These are phyloP conservation scores for Arthrobotrys megalospora DNA, from an alignment of 2,329 filamentous ascomycete genomes.

Conservation along the genomic window DNA sequence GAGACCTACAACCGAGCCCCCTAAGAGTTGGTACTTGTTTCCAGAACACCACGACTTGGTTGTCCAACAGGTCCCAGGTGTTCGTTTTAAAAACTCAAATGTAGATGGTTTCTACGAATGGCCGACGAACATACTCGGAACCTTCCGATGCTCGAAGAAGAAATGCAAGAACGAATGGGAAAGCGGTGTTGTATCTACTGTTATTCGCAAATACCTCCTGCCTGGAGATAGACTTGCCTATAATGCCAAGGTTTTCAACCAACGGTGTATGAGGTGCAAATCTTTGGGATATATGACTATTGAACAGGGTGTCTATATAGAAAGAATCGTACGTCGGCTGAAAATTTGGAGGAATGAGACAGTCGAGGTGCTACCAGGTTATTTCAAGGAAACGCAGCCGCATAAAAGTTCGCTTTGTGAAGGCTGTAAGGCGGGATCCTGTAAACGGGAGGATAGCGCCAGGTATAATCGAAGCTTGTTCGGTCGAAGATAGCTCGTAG, in stretches of 20 bases:
- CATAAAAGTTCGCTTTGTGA: slow-evolving; percentile 33
- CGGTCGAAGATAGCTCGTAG: too few species aligned
- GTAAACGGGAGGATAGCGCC: not conserved
- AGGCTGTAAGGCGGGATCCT: slow-evolving; percentile 33
- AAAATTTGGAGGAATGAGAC: slow-evolving; percentile 42
- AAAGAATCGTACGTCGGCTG: slow-evolving; percentile 28
- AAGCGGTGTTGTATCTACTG: slow-evolving; percentile 13
- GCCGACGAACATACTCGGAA: slow-evolving; percentile 10
- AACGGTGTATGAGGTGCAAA: slow-evolving; percentile 32
- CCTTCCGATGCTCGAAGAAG: slow-evolving; percentile 14
- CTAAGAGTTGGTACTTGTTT: slow-evolving; percentile 10
- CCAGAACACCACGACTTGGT: slow-evolving; percentile 20
- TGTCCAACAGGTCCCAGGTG: not conserved
- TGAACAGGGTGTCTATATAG: slow-evolving; percentile 10
- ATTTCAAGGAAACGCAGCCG: not conserved
- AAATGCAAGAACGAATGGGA: slow-evolving; percentile 13
- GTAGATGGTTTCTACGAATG: not conserved
- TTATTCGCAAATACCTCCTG: slow-evolving; percentile 11
- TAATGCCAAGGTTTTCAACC: slow-evolving; percentile 43
- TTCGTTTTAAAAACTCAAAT: slow-evolving; percentile 8
- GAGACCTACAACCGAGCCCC: not conserved
- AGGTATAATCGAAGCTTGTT: not conserved
- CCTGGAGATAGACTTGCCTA: slow-evolving; percentile 9
- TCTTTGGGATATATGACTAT: slow-evolving; percentile 20
- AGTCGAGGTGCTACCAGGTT: not conserved